Percentiles rank a stretch among this genome's conserved stretches.
These are phyloP conservation scores for Microcera coccophila DNA, from an alignment of 2,329 filamentous ascomycete species.

Conservation along the genomic window DNA sequence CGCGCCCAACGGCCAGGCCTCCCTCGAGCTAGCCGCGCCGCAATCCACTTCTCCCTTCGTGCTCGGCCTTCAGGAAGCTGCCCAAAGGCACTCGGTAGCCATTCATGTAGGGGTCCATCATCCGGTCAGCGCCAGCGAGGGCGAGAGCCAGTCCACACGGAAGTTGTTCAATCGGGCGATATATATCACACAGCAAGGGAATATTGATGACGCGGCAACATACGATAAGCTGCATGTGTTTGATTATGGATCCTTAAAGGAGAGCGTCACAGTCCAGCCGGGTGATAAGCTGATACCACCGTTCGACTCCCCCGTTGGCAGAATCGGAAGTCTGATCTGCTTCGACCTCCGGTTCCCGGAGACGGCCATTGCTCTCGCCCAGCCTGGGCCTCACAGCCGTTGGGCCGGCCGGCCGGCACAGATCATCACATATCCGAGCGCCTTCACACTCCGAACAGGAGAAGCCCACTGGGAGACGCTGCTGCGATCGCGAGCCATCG, in stretches of 20 bases:
- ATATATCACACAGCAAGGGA: constrained; percentile 46
- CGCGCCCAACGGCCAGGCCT: constrained; percentile 62
- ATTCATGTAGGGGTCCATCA: constrained; percentile 90
- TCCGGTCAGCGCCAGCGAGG: constrained; percentile 26
- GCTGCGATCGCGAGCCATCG: constrained; percentile 76
- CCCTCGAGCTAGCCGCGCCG: constrained; percentile 65
- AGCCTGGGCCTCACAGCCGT: constrained; percentile 30
- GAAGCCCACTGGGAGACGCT: constrained; percentile 81
- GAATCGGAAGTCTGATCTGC: constrained; percentile 77
- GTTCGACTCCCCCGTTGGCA: constrained; percentile 69
- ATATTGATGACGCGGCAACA: constrained; percentile 37
- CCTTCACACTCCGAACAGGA: constrained; percentile 85
- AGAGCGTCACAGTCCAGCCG: constrained; percentile 60
- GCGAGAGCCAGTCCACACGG: constrained; percentile 24
- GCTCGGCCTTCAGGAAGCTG: constrained; percentile 65
- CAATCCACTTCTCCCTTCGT: constrained; percentile 69
- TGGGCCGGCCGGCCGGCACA: constrained; percentile 53
- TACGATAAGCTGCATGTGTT: constrained; percentile 95
- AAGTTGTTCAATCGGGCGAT: constrained; percentile 50
- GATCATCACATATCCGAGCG: constrained; percentile 80
- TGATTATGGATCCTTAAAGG: constrained; percentile 56
- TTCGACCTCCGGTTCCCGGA: constrained; percentile 88
- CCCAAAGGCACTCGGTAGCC: constrained; percentile 58
- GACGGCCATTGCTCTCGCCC: constrained; percentile 61
- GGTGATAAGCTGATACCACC: constrained; percentile 63